Percentiles rank a stretch among this genome's conserved stretches.
Conservation (phyloP, 768 basidiomycete genomes). For the Crepidotus variabilis region DNA sequence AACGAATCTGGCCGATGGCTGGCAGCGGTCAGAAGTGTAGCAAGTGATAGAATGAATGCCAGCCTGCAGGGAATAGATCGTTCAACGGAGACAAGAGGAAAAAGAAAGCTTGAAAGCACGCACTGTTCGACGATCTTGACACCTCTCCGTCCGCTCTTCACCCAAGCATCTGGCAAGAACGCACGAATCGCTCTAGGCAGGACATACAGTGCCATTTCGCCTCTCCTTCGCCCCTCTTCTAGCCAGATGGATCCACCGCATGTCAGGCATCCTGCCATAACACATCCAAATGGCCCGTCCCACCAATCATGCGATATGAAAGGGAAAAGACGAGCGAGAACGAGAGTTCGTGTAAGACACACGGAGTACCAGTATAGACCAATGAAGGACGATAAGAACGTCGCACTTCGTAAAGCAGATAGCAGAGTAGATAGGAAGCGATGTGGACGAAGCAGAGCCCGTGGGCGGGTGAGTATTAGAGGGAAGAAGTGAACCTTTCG, state of each 20-base stretch:
- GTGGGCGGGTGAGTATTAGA: slow-evolving; percentile 55
- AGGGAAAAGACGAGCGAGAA: slow-evolving; percentile 61
- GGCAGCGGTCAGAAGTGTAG: slow-evolving; percentile 61
- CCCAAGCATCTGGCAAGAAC: slow-evolving; percentile 53
- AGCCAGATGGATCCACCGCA: slow-evolving; percentile 80
- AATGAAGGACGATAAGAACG: slow-evolving; percentile 72
- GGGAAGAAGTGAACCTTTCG: slow-evolving; percentile 68
- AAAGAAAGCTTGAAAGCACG: slow-evolving; percentile 15
- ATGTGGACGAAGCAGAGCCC: slow-evolving; percentile 41
- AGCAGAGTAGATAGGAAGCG: slow-evolving; percentile 39
- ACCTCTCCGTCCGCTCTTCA: slow-evolving; percentile 38
- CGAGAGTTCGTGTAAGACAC: slow-evolving; percentile 64
- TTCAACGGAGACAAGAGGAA: not conserved
- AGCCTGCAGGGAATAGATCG: slow-evolving; percentile 33
- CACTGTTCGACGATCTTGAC: slow-evolving; percentile 53
- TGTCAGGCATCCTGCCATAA: slow-evolving; percentile 60
- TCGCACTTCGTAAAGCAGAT: slow-evolving; percentile 59
- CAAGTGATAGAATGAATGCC: slow-evolving; percentile 59
- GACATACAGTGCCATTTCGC: slow-evolving; percentile 80
- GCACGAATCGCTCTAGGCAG: slow-evolving; percentile 67
- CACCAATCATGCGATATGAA: slow-evolving; percentile 72
- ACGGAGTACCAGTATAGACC: slow-evolving; percentile 67
- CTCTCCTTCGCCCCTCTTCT: slow-evolving; percentile 65
- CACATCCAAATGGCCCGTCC: slow-evolving; percentile 72
- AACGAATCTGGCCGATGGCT: slow-evolving; percentile 59